Percentiles rank a stretch among this genome's conserved stretches.
These are phyloP conservation scores for Termitomyces sp. DNA, from an alignment of 768 basidiomycete species.

Conservation along the genomic window DNA sequence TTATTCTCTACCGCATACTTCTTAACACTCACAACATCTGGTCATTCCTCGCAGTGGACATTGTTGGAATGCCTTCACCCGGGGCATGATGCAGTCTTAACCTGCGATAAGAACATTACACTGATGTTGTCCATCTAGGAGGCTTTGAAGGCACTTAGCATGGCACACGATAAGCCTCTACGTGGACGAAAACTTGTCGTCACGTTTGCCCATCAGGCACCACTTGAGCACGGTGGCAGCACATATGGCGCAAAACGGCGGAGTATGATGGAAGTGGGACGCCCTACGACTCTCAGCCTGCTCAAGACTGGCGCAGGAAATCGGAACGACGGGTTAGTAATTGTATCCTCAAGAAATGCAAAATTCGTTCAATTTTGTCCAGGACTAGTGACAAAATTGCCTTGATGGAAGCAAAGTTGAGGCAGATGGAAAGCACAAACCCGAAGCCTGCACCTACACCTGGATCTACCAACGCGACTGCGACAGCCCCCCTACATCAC, in stretches of 20 bases:
- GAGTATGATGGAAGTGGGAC: slow-evolving; percentile 48
- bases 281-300: slow-evolving; percentile 84
- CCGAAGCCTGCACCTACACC: slow-evolving; percentile 15
- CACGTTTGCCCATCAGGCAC: slow-evolving; percentile 89
- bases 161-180: slow-evolving; percentile 72
- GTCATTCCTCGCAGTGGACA: slow-evolving; percentile 6
- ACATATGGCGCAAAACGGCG: slow-evolving; percentile 25
- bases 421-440: slow-evolving; percentile 56
- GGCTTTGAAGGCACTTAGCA: slow-evolving; percentile 68
- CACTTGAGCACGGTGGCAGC: slow-evolving; percentile 31
- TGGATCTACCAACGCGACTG: background rate
- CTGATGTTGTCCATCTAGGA: slow-evolving; percentile 47
- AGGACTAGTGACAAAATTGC: slow-evolving; percentile 91
- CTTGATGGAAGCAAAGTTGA: slow-evolving; percentile 91
- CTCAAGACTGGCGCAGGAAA: slow-evolving; percentile 63
- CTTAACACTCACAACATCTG: background rate
- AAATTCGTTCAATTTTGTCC: slow-evolving; percentile 8
- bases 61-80: slow-evolving; percentile 13
- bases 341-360: background rate
- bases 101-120: background rate
- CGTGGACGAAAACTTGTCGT: slow-evolving; percentile 87
- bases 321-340: slow-evolving; percentile 46
- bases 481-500: slow-evolving; percentile 18
- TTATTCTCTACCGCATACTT: slow-evolving; percentile 6
- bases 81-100: slow-evolving; percentile 10